These are phyloP conservation scores for Solanum chiquidenum DNA, from an alignment of 257 asterid genomes.

Conservation along the genomic window DNA sequence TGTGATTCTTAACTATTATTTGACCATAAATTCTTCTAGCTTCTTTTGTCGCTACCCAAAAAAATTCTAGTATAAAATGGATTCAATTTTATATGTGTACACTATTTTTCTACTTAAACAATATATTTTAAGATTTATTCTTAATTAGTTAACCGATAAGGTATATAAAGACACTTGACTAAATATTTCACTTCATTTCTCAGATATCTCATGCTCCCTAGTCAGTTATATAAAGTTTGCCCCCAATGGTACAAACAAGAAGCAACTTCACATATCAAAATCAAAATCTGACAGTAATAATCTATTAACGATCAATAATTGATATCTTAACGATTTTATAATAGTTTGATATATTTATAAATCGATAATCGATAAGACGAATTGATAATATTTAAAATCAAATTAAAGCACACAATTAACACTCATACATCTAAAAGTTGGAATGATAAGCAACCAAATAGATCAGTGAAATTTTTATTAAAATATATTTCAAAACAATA, in stretches of 20 bases:
- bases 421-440: neutral
- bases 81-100: neutral
- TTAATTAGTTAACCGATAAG: neutral
- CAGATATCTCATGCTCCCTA: neutral
- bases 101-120: neutral
- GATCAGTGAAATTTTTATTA: neutral
- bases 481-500: neutral
- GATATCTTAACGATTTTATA: neutral
- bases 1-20: neutral
- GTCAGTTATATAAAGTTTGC: neutral
- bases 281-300: neutral
- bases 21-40: neutral
- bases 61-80: neutral
- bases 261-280: neutral
- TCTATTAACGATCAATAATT: neutral
- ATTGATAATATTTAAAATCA: neutral
- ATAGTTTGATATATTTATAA: neutral
- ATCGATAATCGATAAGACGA: neutral
- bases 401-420: accelerated
- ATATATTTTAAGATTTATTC: neutral
- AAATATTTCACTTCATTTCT: neutral
- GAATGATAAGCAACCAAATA: neutral
- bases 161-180: neutral
- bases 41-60: neutral
- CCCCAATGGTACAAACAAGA: neutral